These are phyloP conservation scores for Pythium periplocum DNA, from an alignment of 352 stramenopile genomes.

Conservation along the genomic window DNA sequence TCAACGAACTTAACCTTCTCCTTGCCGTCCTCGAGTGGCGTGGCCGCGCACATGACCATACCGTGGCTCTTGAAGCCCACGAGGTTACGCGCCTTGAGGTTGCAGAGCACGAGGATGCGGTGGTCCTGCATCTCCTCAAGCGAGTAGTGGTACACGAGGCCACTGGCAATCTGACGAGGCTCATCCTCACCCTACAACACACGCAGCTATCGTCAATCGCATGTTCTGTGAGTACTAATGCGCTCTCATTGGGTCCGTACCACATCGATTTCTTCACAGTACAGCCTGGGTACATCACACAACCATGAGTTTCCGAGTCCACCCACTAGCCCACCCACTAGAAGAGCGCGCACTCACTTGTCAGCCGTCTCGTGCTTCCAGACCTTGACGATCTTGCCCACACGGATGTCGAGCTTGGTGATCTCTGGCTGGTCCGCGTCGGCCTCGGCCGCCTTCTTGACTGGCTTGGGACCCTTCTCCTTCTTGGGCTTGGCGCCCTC, in stretches of 20 bases:
- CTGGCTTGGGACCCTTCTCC: constrained; percentile 40
- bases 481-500: constrained; percentile 33
- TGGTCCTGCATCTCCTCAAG: constrained; percentile 84
- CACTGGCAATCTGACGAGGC: constrained; percentile 82
- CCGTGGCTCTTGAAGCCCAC: constrained; percentile 89
- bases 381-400: constrained; percentile 89
- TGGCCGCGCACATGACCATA: constrained; percentile 88
- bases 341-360: constrained; percentile 38
- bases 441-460: constrained; percentile 31
- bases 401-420: constrained; percentile 90
- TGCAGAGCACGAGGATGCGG: constrained; percentile 86
- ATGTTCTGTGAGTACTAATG: not conserved
- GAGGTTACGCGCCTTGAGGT: constrained; percentile 89
- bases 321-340: not conserved
- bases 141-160: constrained; percentile 83
- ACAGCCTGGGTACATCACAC: constrained; percentile 42
- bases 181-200: constrained; percentile 59
- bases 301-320: not conserved
- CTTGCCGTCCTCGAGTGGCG: constrained; percentile 56
- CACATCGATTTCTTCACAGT: constrained; percentile 91
- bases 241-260: constrained; percentile 10
- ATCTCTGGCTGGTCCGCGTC: constrained; percentile 76
- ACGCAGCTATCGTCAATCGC: not conserved
- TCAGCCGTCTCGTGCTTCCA: constrained; percentile 90
- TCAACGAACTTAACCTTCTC: constrained; percentile 85